A percentile compares a stretch with the other conserved stretches of the same genome.
Evolutionary conservation across 2,329 filamentous ascomycete species (phyloP).

Genomic region (Tolypocladium ovalisporum): DNA sequence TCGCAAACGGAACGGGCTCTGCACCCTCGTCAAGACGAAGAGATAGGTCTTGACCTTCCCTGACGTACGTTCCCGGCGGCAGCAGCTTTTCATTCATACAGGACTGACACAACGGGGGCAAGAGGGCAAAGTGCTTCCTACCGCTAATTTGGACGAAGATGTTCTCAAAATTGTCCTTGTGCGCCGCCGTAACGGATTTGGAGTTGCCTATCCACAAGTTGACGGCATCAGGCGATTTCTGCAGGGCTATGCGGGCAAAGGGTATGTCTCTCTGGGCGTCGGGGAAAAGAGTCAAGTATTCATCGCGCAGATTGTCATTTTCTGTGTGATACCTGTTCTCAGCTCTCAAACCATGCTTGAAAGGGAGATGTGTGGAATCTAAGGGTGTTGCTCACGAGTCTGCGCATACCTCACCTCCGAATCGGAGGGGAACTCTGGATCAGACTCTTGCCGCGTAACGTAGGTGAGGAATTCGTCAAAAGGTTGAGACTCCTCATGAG

Average conservation of each 20-base stretch:
- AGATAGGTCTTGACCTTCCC: conserved; percentile 16
- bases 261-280: conserved; percentile 55
- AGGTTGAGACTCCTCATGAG: conserved; percentile 52
- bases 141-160: conserved; percentile 69
- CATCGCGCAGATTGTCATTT: conserved; percentile 70
- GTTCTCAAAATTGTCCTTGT: conserved; percentile 81
- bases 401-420: conserved; percentile 60
- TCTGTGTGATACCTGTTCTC: conserved; percentile 30
- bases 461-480: conserved; percentile 54
- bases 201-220: conserved; percentile 78
- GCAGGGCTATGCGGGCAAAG: conserved; percentile 63
- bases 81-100: conserved; percentile 57
- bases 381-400: conserved; percentile 43
- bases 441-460: conserved; percentile 45
- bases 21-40: conserved; percentile 22
- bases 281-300: conserved; percentile 53
- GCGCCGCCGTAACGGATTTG: conserved; percentile 57
- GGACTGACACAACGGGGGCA: conserved; percentile 60
- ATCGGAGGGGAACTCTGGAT: conserved; percentile 14
- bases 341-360: background rate
- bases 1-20: conserved; percentile 51
- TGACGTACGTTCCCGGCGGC: conserved; percentile 45
- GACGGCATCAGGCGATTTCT: conserved; percentile 57
- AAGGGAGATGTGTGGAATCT: background rate
- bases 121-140: conserved; percentile 61